Base-by-base conservation (phyloP, 2,329 filamentous ascomycete species). In the Ceratocystis papillata region DNA sequence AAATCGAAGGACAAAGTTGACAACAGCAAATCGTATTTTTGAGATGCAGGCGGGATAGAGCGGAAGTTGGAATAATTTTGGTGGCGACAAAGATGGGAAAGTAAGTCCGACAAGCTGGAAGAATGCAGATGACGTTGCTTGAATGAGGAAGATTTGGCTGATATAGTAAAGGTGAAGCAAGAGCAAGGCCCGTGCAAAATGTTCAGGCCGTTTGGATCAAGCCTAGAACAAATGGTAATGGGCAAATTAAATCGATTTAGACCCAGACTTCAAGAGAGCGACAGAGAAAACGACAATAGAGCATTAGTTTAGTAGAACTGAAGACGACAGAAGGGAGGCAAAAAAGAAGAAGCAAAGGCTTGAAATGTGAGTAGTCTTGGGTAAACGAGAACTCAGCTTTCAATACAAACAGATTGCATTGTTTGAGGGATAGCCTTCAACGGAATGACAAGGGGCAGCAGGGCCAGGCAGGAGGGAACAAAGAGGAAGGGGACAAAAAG, bases 251-350 rank as follows among this genome's bases (percentile, higher is more conserved):
- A 41, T 15, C 10, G 37, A 41, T 2, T 4, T 41, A 41, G 37
- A 41, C 37, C 4, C 37, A 15, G 37, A 41, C 37, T 41, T 41
- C 10, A 41, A 12, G 37, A 41, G 12, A 41, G 12, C 3, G 37
- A 41, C 12, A 15, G 37, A 12, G 37, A 41, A 41, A 41, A 12
- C 37, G 37, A 41, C 12, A 12, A 15, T 15, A 41, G 12, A 41
- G 37, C 12, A 41, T 41, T 41, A 41, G 37, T 41, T n/a, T n/a
- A 59, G 25, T 10, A 25, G 28, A 53, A 28, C 15, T 30, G 28
- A 59, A 59, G 55, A 59, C 55, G 28, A 37, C 55, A 59, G 28
- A 59, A 59, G 28, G 28, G 55, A 59, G 55, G n/a, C 48, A 53
- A 53, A 53, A 53, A 37, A 28, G 1, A 25, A 15, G 22, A 53